phyloP scores from a whole-genome alignment of 495 filamentous ascomycete genomes.

The Xylaria flabelliformis region DNA sequence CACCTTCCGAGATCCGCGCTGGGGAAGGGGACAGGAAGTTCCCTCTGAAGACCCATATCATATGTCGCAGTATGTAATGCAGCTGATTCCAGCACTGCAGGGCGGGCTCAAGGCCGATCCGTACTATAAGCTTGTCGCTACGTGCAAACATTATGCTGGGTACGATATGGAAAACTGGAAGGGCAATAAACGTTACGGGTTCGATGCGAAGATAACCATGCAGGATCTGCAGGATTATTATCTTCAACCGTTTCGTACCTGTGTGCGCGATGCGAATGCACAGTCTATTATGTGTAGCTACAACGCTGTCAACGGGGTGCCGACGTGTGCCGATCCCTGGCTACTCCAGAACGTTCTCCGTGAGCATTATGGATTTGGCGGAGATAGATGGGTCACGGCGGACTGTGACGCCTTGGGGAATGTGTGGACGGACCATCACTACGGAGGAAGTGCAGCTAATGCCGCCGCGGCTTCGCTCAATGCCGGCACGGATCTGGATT shows the following conservation, averaged over 20 bases:
- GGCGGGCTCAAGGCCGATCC: constrained; percentile 51
- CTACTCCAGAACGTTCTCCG: constrained; percentile 64
- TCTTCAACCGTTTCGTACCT: constrained; percentile 56
- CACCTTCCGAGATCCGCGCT: constrained; percentile 64
- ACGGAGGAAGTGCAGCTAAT: constrained; percentile 51
- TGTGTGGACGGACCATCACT: constrained; percentile 62
- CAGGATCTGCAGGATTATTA: constrained; percentile 66
- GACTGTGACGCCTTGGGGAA: constrained; percentile 67
- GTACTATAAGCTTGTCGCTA: constrained; percentile 60
- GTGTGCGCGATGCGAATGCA: constrained; percentile 61
- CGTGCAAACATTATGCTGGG: constrained; percentile 67
- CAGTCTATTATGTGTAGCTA: constrained; percentile 67
- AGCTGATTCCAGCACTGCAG: constrained; percentile 66
- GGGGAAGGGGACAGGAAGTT: constrained; percentile 68
- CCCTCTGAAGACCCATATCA: constrained; percentile 67
- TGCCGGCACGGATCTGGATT: constrained; percentile 68
- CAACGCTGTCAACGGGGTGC: constrained; percentile 66
- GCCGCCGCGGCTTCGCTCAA: constrained; percentile 62
- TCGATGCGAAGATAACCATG: constrained; percentile 60
- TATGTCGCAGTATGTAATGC: constrained; percentile 61
- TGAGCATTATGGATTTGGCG: constrained; percentile 56
- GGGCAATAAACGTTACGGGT: constrained; percentile 58
- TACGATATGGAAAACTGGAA: constrained; percentile 69
- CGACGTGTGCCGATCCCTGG: constrained; percentile 61
- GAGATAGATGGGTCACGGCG: constrained; percentile 62